These are phyloP conservation scores for Clarireedia hainanense DNA, from an alignment of 2,329 filamentous ascomycete genomes.

Conservation along the genomic window DNA sequence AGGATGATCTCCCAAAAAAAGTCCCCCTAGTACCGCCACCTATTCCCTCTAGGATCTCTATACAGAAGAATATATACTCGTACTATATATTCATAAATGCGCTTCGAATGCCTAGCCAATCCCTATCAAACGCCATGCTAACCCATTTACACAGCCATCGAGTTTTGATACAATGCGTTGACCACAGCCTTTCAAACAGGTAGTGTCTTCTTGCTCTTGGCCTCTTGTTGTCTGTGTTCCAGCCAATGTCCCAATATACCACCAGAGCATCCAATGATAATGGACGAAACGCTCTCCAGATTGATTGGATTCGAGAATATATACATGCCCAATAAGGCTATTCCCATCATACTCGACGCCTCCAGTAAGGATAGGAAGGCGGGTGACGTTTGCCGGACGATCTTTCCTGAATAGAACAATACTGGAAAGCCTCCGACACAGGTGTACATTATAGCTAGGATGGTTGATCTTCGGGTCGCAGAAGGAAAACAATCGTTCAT, in stretches of 20 bases:
- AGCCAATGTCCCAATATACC: background rate
- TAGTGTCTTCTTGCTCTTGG: background rate
- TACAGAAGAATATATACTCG: too few species aligned
- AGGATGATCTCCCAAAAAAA: too few species aligned
- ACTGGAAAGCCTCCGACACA: background rate
- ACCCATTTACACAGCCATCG: background rate
- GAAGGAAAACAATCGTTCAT: slow-evolving; percentile 7
- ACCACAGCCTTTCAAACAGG: background rate
- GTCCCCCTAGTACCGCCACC: too few species aligned
- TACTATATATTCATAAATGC: too few species aligned
- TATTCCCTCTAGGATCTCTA: too few species aligned
- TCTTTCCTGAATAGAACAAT: background rate
- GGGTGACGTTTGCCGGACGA: background rate
- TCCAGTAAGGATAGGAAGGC: background rate
- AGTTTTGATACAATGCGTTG: background rate
- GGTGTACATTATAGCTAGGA: slow-evolving; percentile 2
- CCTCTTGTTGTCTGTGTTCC: background rate
- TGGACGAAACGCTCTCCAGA: background rate
- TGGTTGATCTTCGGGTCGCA: background rate
- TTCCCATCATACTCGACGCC: background rate
- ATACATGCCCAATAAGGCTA: slow-evolving; percentile 2
- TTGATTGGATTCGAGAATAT: background rate
- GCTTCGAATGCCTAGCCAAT: background rate
- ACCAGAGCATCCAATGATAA: slow-evolving; percentile 2
- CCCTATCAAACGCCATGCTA: background rate